phyloP scores from a whole-genome alignment of 768 basidiomycete genomes.

The Rhizopogon vinicolor region DNA sequence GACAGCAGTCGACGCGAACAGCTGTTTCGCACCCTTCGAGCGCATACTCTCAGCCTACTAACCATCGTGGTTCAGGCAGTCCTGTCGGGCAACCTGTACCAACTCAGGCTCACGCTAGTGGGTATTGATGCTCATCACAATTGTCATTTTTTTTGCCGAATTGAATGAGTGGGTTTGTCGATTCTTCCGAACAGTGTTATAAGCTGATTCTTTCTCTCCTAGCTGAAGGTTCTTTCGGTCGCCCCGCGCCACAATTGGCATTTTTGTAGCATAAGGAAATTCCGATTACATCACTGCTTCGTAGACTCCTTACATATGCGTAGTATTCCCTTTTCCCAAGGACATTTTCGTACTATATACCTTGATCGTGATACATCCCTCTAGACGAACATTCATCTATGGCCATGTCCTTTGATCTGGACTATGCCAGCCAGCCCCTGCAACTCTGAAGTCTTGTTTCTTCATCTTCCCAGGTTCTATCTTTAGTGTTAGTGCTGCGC shows the following conservation, averaged over 20 bases:
- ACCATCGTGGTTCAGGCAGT: constrained; percentile 21
- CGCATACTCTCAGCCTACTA: constrained; percentile 35
- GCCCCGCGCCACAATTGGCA: constrained; percentile 35
- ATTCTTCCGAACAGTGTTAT: not conserved
- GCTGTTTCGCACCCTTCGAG: constrained; percentile 18
- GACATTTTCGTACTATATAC: constrained; percentile 2
- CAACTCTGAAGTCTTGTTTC: constrained; percentile 1
- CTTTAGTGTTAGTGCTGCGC: constrained; percentile 14
- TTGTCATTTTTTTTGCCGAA: not conserved
- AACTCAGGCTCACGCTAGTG: constrained; percentile 45
- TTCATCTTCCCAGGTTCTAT: constrained; percentile 25
- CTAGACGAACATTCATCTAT: not conserved
- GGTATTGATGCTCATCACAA: constrained; percentile 22
- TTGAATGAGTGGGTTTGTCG: not conserved
- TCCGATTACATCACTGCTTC: not conserved
- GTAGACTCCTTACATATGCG: not conserved
- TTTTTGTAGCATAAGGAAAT: constrained; percentile 8
- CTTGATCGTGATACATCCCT: not conserved
- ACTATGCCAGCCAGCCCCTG: not conserved
- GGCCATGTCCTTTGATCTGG: not conserved
- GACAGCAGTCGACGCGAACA: constrained; percentile 15
- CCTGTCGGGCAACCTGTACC: constrained; percentile 32
- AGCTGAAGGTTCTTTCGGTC: constrained; percentile 41
- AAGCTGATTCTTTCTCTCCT: not conserved
- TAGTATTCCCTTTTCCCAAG: not conserved